Percentiles rank a stretch among this genome's conserved stretches.
phyloP scores from a whole-genome alignment of 495 filamentous ascomycete species.

The Neurospora sp. region DNA sequence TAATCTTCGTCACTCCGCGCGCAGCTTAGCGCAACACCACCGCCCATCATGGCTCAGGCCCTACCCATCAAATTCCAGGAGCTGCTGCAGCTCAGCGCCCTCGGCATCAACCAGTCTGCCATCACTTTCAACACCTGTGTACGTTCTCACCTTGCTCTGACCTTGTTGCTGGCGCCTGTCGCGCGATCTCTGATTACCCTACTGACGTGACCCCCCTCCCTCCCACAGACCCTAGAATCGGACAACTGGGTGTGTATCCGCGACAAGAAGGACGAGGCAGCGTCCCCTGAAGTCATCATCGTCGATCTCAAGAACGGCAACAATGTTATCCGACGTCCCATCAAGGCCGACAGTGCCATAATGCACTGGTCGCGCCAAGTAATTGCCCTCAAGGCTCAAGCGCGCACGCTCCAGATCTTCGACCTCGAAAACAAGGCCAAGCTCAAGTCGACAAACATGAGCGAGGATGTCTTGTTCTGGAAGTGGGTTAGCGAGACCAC shows the following conservation, averaged over 20 bases:
- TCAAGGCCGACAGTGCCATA: conserved; percentile 99
- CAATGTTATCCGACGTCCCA: conserved; percentile 83
- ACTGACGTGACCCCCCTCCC: background rate
- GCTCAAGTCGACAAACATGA: conserved; percentile 89
- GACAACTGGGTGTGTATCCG: conserved; percentile 92
- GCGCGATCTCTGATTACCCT: background rate
- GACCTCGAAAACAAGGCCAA: conserved; percentile 83
- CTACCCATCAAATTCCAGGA: conserved; percentile 93
- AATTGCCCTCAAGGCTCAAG: conserved; percentile 89
- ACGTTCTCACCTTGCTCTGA: conserved; percentile 28
- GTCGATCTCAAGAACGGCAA: conserved; percentile 92
- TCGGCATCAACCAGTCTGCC: conserved; percentile 73
- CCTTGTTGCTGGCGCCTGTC: background rate
- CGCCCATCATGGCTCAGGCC: conserved; percentile 31
- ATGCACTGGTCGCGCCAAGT: conserved; percentile 97
- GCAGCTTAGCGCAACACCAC: conserved; percentile 24
- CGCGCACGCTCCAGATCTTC: conserved; percentile 93
- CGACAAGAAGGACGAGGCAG: conserved; percentile 72
- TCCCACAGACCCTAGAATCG: conserved; percentile 82
- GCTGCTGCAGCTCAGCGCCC: conserved; percentile 71
- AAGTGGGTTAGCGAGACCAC: conserved; percentile 91
- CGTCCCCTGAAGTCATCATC: conserved; percentile 89
- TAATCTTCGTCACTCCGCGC: conserved; percentile 15
- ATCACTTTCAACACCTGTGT: conserved; percentile 98
- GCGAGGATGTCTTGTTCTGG: conserved; percentile 96